A percentile compares a stretch with the other conserved stretches of the same genome.
Evolutionary conservation across 2,329 filamentous ascomycete genomes (phyloP).

Genomic region (Curvularia sp.): DNA sequence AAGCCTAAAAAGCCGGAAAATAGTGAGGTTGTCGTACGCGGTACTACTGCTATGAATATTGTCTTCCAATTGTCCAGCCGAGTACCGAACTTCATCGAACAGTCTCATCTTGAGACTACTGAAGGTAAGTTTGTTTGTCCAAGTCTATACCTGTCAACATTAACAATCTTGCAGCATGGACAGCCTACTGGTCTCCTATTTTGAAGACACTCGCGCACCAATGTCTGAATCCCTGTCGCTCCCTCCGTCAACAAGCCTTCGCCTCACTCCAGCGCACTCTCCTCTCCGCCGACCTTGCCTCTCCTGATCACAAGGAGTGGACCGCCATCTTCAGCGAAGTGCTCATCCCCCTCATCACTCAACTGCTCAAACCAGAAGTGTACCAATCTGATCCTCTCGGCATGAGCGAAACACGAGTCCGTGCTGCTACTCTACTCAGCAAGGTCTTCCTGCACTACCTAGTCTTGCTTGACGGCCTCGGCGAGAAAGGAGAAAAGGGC

Average conservation of each 20-base stretch:
- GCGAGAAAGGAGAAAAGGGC: slow-evolving; percentile 58
- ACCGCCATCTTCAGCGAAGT: slow-evolving; percentile 94
- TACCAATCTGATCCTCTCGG: slow-evolving; percentile 89
- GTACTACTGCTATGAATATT: slow-evolving; percentile 79
- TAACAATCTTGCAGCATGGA: slow-evolving; percentile 72
- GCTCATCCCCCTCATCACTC: slow-evolving; percentile 86
- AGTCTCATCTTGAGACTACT: slow-evolving; percentile 87
- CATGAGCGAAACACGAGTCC: slow-evolving; percentile 94
- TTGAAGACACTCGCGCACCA: slow-evolving; percentile 88
- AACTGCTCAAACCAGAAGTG: slow-evolving; percentile 90
- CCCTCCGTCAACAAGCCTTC: slow-evolving; percentile 89
- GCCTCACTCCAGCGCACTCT: slow-evolving; percentile 84
- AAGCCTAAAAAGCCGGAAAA: slow-evolving; percentile 65
- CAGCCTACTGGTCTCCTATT: slow-evolving; percentile 95
- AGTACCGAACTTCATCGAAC: slow-evolving; percentile 85
- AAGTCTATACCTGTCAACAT: background rate
- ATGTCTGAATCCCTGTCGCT: slow-evolving; percentile 92
- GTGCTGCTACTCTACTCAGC: slow-evolving; percentile 88
- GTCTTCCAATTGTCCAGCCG: slow-evolving; percentile 82
- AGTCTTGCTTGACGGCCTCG: slow-evolving; percentile 80
- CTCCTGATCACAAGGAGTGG: slow-evolving; percentile 88
- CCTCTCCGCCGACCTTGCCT: slow-evolving; percentile 82
- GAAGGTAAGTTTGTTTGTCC: slow-evolving; percentile 65
- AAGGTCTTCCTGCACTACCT: slow-evolving; percentile 97
- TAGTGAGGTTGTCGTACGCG: slow-evolving; percentile 76